Evolutionary conservation across 306 rosid species (phyloP).

Genomic region (Trichosanthes cucumerina): DNA sequence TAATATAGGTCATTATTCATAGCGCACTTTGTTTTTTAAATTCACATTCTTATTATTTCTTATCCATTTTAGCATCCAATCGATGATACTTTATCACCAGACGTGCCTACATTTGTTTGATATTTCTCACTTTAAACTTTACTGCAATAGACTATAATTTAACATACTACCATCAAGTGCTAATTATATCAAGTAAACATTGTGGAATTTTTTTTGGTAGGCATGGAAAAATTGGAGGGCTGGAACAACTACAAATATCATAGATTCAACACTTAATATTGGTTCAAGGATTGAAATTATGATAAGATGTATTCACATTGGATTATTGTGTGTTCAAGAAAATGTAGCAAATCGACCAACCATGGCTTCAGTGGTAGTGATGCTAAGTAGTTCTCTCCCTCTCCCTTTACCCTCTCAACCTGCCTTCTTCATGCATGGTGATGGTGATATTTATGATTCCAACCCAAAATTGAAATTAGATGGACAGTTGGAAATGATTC

Average conservation of each 20-base stretch:
- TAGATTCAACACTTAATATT: neutral
- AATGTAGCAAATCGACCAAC: conserved; percentile 25
- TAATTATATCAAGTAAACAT: neutral
- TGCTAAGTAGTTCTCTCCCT: conserved; percentile 13
- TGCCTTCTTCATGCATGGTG: conserved; percentile 6
- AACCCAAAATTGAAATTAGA: neutral
- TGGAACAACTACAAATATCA: neutral
- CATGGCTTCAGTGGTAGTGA: conserved; percentile 1
- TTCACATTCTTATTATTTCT: no score
- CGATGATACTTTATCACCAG: no score
- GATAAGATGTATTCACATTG: conserved; percentile 22
- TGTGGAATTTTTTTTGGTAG: neutral
- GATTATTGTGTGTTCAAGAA: conserved; percentile 28
- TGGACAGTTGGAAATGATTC: no score
- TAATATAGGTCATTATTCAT: no score
- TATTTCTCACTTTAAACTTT: no score
- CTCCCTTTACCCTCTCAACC: conserved; percentile 10
- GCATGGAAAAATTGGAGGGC: conserved; percentile 22
- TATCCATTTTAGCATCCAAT: neutral
- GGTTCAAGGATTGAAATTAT: conserved; percentile 1
- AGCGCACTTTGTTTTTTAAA: no score
- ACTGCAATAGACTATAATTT: no score
- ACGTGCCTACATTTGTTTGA: no score
- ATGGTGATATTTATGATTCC: neutral
- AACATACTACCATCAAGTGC: no score